Evolutionary conservation across 768 basidiomycete species (phyloP), one percentile per base, ranked within the genome.

Genomic region (Chlorophyllum brunneum): DNA sequence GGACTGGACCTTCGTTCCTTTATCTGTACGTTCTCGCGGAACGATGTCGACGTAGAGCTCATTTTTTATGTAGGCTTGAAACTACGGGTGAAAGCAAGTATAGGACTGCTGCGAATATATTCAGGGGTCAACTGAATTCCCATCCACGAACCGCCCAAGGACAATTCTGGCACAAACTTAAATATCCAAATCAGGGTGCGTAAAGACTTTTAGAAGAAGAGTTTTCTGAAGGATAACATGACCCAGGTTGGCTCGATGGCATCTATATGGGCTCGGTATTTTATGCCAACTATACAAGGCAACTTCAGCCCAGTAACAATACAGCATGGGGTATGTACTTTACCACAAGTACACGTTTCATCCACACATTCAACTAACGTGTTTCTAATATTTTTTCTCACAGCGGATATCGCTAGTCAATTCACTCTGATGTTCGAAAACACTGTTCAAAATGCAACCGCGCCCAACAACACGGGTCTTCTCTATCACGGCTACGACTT

Each of bases 401-500:
- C 33, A 74, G 71, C 63, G 44, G 73, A 76, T 51, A 73, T 79
- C 51, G 62, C 64, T 4, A 40, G 58, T 0, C 76, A 79, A 62
- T 74, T 73, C 61, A 58, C 59, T 10, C 65, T 78, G 18, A 74
- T 76, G 69, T 76, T 68, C 59, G 53, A 69, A 43, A 73, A 77
- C 58, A 74, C 74, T 1, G 39, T 69, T 4, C 74, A 76, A 52
- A 69, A 67, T 41, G 53, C 67, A 1, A 68, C 67, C 0, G 69
- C 69, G 6, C 62, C 69, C 5, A 73, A 73, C 46, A 64, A 71
- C 44, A 73, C 69, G 2, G 70, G 71, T 11, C 67, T 79, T 5
- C 61, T 79, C 47, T 75, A 76, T 55, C 77, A 78, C 54, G 77
- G 77, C 5, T 79, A 78, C 55, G 77, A 78, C 54, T 72, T 65